These are phyloP conservation scores for Auricularia sp. DNA, from an alignment of 768 basidiomycete species.

Conservation along the genomic window DNA sequence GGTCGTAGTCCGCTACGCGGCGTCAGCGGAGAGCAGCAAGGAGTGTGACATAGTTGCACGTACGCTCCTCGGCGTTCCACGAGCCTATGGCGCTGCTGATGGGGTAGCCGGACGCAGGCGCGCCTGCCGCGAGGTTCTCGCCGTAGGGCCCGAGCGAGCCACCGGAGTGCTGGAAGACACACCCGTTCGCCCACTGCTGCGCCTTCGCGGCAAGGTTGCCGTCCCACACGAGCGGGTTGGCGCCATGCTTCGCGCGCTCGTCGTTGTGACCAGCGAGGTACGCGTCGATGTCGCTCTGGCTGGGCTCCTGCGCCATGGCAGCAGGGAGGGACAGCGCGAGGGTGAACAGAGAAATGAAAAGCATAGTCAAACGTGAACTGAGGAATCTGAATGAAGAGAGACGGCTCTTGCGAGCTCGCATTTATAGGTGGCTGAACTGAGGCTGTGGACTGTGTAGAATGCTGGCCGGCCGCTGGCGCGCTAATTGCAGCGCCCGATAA, in stretches of 20 bases:
- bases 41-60: no score
- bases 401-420: no score
- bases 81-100: constrained; percentile 40
- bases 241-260: constrained; percentile 54
- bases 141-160: constrained; percentile 55
- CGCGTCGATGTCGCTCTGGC: constrained; percentile 30
- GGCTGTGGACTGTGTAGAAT: no score
- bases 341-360: no score
- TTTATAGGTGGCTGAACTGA: no score
- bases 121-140: constrained; percentile 69
- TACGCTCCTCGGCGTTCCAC: constrained; percentile 54
- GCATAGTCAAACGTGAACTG: no score
- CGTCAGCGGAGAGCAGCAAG: no score
- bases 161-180: constrained; percentile 59
- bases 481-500: no score
- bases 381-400: no score
- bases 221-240: constrained; percentile 55
- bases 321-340: no score
- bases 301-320: no score
- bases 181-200: constrained; percentile 57
- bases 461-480: no score
- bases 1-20: constrained; percentile 32
- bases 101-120: constrained; percentile 34
- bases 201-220: constrained; percentile 48
- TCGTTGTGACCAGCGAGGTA: constrained; percentile 56